Percentiles rank a stretch among this genome's conserved stretches.
Evolutionary conservation across 2,329 filamentous ascomycete species (phyloP).

Genomic region (Nemania serpens): DNA sequence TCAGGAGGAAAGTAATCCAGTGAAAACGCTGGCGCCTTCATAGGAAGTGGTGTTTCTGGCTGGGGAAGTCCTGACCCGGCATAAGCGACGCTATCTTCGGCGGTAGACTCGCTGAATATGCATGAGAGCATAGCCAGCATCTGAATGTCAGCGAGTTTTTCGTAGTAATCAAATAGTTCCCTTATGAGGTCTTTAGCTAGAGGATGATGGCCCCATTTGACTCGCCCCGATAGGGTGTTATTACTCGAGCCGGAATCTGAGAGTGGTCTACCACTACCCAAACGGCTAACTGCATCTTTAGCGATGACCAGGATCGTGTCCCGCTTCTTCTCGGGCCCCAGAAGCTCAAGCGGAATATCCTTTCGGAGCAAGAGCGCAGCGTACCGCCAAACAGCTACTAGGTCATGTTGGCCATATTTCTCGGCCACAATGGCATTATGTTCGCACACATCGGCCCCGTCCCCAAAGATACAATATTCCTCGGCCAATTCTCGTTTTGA

Average conservation of each 20-base stretch:
- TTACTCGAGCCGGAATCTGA: slow-evolving; percentile 26
- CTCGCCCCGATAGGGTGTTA: slow-evolving; percentile 56
- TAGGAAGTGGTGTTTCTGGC: slow-evolving; percentile 64
- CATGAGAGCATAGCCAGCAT: slow-evolving; percentile 76
- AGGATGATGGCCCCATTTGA: slow-evolving; percentile 71
- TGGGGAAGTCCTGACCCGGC: slow-evolving; percentile 60
- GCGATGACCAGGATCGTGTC: slow-evolving; percentile 73
- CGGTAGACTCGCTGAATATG: slow-evolving; percentile 66
- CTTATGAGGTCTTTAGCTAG: slow-evolving; percentile 64
- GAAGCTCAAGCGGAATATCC: slow-evolving; percentile 71
- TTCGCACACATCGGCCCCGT: slow-evolving; percentile 77
- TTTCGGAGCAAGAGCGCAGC: slow-evolving; percentile 77
- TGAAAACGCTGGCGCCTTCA: slow-evolving; percentile 70
- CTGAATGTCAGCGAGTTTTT: slow-evolving; percentile 65
- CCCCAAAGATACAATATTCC: slow-evolving; percentile 82
- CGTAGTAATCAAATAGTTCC: slow-evolving; percentile 68
- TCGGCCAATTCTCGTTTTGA: slow-evolving; percentile 77
- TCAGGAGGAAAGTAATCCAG: slow-evolving; percentile 69
- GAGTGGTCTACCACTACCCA: slow-evolving; percentile 32
- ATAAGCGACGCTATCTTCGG: slow-evolving; percentile 61
- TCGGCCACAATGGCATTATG: slow-evolving; percentile 82
- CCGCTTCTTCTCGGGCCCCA: slow-evolving; percentile 57
- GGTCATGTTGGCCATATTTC: slow-evolving; percentile 69
- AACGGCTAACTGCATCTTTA: slow-evolving; percentile 59
- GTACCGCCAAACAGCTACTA: slow-evolving; percentile 84